A percentile compares a stretch with the other conserved stretches of the same genome.
These are phyloP conservation scores for Knufia fluminis DNA, from an alignment of 2,329 filamentous ascomycete species.

Conservation along the genomic window DNA sequence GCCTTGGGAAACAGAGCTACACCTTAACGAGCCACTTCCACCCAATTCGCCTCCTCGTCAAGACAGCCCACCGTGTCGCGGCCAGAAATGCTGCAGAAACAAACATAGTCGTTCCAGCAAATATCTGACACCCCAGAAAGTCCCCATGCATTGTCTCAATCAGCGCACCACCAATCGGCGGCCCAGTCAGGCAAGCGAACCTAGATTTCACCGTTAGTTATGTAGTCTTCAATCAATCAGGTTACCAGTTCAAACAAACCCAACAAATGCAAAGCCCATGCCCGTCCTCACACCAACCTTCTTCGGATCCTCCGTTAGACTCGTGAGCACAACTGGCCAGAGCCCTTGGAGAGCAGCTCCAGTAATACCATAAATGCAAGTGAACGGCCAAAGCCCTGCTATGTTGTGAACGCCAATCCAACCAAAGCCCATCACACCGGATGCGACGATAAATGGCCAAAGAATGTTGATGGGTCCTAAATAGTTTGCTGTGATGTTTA, in stretches of 20 bases:
- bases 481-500: slow-evolving; percentile 46
- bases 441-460: slow-evolving; percentile 40
- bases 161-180: slow-evolving; percentile 46
- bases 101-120: slow-evolving; percentile 38
- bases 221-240: too few relatives aligned
- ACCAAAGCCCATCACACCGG: slow-evolving; percentile 38
- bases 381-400: slow-evolving; percentile 52
- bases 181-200: too few relatives aligned
- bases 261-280: slow-evolving; percentile 45
- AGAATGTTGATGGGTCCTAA: slow-evolving; percentile 54
- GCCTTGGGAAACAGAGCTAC: too few relatives aligned
- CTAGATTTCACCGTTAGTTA: too few relatives aligned
- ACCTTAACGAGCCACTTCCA: slow-evolving; percentile 27
- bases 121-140: slow-evolving; percentile 45
- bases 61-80: slow-evolving; percentile 31
- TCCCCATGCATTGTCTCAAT: slow-evolving; percentile 37
- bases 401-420: slow-evolving; percentile 51
- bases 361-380: slow-evolving; percentile 54
- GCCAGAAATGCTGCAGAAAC: slow-evolving; percentile 36
- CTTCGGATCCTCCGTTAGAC: slow-evolving; percentile 42
- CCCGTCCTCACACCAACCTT: slow-evolving; percentile 50
- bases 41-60: slow-evolving; percentile 17
- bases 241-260: too few relatives aligned
- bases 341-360: slow-evolving; percentile 56
- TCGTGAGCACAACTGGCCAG: slow-evolving; percentile 54